Percentiles rank a stretch among this genome's conserved stretches.
These are phyloP conservation scores for Asterionellopsis glacialis DNA, from an alignment of 108 stramenopile genomes.

Conservation along the genomic window DNA sequence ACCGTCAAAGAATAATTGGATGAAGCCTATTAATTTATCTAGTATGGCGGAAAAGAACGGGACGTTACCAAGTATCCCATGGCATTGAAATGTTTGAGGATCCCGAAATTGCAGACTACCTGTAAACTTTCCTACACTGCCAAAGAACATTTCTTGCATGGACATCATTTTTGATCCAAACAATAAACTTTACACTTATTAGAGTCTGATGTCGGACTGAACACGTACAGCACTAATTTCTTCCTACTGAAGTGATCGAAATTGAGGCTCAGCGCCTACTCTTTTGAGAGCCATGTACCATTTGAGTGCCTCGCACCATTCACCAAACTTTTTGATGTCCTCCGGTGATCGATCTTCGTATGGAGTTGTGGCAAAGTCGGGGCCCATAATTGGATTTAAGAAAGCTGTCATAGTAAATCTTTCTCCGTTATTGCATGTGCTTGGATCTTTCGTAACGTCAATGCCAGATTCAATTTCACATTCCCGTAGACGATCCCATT, in stretches of 20 bases:
- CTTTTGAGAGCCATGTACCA: conserved; percentile 65
- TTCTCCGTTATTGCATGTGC: conserved; percentile 46
- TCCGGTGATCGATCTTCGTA: conserved; percentile 47
- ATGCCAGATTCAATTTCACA: conserved; percentile 45
- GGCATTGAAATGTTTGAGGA: conserved; percentile 77
- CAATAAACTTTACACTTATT: neutral
- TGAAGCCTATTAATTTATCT: neutral
- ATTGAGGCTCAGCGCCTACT: conserved; percentile 41
- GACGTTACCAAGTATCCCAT: conserved; percentile 83
- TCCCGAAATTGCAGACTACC: conserved; percentile 78
- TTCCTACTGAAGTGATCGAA: conserved; percentile 1
- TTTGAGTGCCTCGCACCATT: conserved; percentile 54
- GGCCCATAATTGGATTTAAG: conserved; percentile 57
- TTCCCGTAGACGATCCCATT: conserved; percentile 57
- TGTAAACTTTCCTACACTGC: no score
- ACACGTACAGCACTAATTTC: neutral
- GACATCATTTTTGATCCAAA: no score
- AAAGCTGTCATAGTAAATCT: conserved; percentile 60
- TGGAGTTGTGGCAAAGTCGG: conserved; percentile 34
- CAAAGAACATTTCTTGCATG: no score
- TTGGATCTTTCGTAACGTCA: conserved; percentile 53
- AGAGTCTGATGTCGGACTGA: no score
- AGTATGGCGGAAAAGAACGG: conserved; percentile 59
- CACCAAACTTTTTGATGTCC: conserved; percentile 30
- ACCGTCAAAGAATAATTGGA: neutral